Conservation (phyloP, 495 filamentous ascomycete genomes). For the Neurospora sublineolata region DNA sequence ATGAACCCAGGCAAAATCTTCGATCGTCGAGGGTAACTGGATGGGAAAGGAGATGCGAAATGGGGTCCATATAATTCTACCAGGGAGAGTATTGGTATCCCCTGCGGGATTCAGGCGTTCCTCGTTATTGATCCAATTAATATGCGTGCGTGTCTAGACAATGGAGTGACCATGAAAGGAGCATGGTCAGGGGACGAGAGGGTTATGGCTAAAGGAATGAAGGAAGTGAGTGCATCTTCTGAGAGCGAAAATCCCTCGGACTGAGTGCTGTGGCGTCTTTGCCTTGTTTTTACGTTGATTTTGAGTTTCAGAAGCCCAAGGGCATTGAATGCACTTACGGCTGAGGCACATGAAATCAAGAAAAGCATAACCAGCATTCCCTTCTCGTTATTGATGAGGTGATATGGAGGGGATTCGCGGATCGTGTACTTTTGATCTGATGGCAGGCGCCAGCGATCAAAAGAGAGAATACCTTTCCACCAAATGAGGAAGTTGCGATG, state of each 20-base stretch:
- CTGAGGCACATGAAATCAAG: neutral
- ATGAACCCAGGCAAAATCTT: conserved; percentile 89
- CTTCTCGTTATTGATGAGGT: neutral
- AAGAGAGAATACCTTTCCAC: neutral
- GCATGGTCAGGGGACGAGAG: neutral
- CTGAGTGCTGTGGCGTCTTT: neutral
- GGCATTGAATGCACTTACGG: neutral
- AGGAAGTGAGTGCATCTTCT: neutral
- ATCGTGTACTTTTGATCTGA: neutral
- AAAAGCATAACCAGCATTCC: neutral
- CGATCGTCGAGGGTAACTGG: conserved; percentile 33
- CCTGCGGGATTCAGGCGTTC: neutral
- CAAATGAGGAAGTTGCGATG: neutral
- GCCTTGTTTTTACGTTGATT: neutral
- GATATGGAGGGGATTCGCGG: neutral
- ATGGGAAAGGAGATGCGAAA: neutral
- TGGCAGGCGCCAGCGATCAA: neutral
- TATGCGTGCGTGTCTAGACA: neutral
- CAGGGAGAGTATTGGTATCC: too few relatives aligned
- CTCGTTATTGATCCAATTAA: neutral
- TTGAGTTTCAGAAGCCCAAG: neutral
- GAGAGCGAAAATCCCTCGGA: neutral
- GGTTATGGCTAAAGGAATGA: neutral
- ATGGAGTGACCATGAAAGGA: neutral
- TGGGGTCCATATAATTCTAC: neutral